These are phyloP conservation scores for Fusarium sp. DNA, from an alignment of 2,329 filamentous ascomycete genomes.

Conservation along the genomic window DNA sequence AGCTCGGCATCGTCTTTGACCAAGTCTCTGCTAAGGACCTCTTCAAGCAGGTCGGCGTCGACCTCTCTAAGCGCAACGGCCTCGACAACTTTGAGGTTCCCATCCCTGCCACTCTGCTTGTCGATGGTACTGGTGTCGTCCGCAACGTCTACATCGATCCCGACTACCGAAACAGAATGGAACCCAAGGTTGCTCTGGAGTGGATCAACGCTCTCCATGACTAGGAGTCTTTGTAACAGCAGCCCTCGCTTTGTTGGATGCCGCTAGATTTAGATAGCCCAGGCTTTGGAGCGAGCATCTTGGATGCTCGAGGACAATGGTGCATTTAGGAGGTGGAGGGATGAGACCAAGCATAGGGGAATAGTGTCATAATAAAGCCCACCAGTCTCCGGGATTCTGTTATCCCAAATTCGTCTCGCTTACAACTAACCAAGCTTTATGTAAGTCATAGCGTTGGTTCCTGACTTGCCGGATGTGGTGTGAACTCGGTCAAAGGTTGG, in stretches of 20 bases:
- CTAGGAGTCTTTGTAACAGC: neutral
- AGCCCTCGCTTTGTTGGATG: neutral
- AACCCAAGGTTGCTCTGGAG: slow-evolving; percentile 46
- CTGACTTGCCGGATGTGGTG: neutral
- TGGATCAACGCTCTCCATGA: slow-evolving; percentile 45
- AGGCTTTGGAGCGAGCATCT: neutral
- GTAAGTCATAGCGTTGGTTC: neutral
- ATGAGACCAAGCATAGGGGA: neutral
- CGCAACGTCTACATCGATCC: slow-evolving; percentile 49
- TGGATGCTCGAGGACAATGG: neutral
- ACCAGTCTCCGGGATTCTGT: neutral
- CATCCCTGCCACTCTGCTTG: slow-evolving; percentile 51
- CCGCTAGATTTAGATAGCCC: neutral
- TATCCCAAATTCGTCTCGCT: neutral
- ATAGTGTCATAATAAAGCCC: neutral
- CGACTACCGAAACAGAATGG: slow-evolving; percentile 50
- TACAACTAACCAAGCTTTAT: neutral
- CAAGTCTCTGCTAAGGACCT: slow-evolving; percentile 43
- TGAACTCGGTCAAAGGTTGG: neutral
- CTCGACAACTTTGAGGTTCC: slow-evolving; percentile 51
- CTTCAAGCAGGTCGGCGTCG: slow-evolving; percentile 44
- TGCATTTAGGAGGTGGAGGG: neutral
- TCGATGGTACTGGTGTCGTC: slow-evolving; percentile 48
- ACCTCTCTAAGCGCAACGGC: slow-evolving; percentile 48
- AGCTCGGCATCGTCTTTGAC: slow-evolving; percentile 50